These are phyloP conservation scores for Dendrobium officinale DNA, from an alignment of 106 monocot genomes.

Conservation along the genomic window DNA sequence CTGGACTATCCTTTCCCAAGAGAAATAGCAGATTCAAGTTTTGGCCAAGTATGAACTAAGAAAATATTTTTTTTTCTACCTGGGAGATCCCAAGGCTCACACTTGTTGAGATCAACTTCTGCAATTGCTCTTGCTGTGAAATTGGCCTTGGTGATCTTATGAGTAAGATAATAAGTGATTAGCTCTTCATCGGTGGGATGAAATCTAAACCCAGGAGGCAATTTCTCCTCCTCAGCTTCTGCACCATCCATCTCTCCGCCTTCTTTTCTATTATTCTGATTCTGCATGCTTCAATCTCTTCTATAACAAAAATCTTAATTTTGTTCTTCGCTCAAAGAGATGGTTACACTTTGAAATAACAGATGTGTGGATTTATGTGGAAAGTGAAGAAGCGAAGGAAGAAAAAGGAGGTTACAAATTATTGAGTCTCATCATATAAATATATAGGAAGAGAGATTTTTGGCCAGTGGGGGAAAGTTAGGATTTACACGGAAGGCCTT, in stretches of 20 bases:
- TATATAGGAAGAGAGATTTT: not conserved
- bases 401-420: not conserved
- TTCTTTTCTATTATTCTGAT: not conserved
- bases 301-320: too few species aligned
- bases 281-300: not conserved
- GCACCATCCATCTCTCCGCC: conserved; percentile 9
- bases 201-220: conserved; percentile 62
- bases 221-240: conserved; percentile 17
- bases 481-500: not conserved
- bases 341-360: too few species aligned
- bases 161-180: conserved; percentile 38
- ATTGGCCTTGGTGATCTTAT: conserved; percentile 29
- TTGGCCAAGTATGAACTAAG: not conserved
- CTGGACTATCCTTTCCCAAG: not conserved
- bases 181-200: conserved; percentile 69
- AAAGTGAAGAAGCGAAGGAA: not conserved
- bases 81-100: conserved; percentile 75
- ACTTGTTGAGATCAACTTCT: conserved; percentile 64
- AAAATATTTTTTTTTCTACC: conserved; percentile 12
- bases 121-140: conserved; percentile 45
- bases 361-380: too few species aligned
- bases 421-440: not conserved
- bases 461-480: not conserved
- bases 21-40: not conserved
- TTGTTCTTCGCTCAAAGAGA: too few species aligned